Evolutionary conservation across 2,329 filamentous ascomycete genomes (phyloP).

Genomic region (Penicillium sclerotiorum): DNA sequence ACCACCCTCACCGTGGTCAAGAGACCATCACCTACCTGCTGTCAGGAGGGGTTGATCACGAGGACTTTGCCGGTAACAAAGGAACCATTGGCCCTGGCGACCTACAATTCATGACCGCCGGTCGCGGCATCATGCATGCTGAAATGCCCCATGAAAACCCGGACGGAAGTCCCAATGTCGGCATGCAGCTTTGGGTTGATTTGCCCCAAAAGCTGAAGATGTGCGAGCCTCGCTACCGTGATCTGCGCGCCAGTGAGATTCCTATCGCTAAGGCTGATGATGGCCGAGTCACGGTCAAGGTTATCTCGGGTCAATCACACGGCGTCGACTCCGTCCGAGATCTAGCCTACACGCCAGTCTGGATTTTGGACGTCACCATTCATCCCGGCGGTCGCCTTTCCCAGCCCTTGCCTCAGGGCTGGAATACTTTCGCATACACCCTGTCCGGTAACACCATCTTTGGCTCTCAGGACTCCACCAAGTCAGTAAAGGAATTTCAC

Average conservation of each 20-base stretch:
- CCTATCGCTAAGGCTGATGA: slow-evolving; percentile 71
- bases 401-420: slow-evolving; percentile 75
- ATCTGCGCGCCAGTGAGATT: slow-evolving; percentile 77
- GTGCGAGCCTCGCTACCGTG: slow-evolving; percentile 90
- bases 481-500: slow-evolving; percentile 63
- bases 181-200: slow-evolving; percentile 95
- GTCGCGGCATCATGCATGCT: slow-evolving; percentile 86
- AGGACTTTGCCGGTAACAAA: slow-evolving; percentile 84
- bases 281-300: slow-evolving; percentile 77
- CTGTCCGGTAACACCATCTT: slow-evolving; percentile 71
- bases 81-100: slow-evolving; percentile 87
- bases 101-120: slow-evolving; percentile 97
- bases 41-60: slow-evolving; percentile 82
- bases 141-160: slow-evolving; percentile 86
- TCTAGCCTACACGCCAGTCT: slow-evolving; percentile 95
- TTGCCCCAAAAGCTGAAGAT: slow-evolving; percentile 78
- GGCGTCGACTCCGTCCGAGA: slow-evolving; percentile 87
- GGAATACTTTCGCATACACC: slow-evolving; percentile 89
- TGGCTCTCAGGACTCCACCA: slow-evolving; percentile 52
- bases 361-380: slow-evolving; percentile 83
- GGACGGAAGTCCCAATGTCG: slow-evolving; percentile 77
- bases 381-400: slow-evolving; percentile 75
- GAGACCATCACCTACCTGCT: slow-evolving; percentile 90
- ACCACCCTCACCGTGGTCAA: slow-evolving; percentile 81
- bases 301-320: slow-evolving; percentile 83